phyloP scores from a whole-genome alignment of 805 yeast genomes.

The Debaryomyces hansenii region DNA sequence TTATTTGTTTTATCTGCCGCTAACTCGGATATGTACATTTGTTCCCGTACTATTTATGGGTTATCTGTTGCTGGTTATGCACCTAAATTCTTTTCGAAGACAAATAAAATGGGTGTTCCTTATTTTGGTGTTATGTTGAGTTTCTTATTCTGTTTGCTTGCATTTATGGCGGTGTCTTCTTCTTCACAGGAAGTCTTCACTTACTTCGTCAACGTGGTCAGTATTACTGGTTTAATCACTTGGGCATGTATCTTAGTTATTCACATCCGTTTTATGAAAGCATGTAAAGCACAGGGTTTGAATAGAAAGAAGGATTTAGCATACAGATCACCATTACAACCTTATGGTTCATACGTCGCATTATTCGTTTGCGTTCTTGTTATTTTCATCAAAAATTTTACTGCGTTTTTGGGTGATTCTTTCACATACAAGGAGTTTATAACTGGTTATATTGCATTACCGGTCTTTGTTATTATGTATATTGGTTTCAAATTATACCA shows the following conservation, averaged over 20 bases:
- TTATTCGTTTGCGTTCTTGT: constrained; percentile 53
- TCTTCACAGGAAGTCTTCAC: constrained; percentile 57
- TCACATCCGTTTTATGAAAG: constrained; percentile 64
- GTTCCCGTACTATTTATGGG: constrained; percentile 73
- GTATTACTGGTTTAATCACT: constrained; percentile 72
- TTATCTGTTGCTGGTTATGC: constrained; percentile 74
- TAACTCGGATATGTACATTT: constrained; percentile 75
- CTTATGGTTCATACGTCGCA: constrained; percentile 64
- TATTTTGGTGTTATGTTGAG: constrained; percentile 53
- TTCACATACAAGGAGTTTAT: constrained; percentile 68
- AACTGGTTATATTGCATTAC: constrained; percentile 77
- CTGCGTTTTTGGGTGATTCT: constrained; percentile 59
- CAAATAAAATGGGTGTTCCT: constrained; percentile 74
- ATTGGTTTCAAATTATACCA: constrained; percentile 59
- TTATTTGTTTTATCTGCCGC: constrained; percentile 80
- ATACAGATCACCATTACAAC: constrained; percentile 67
- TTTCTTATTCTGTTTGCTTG: constrained; percentile 58
- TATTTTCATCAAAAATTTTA: constrained; percentile 66
- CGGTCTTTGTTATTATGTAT: constrained; percentile 55
- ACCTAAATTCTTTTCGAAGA: constrained; percentile 63
- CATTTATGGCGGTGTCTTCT: constrained; percentile 66
- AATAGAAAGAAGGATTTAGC: constrained; percentile 51
- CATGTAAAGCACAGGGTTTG: constrained; percentile 62
- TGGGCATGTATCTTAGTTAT: constrained; percentile 73
- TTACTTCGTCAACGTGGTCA: constrained; percentile 74